Conservation (phyloP, 208 protist species). For the Porcisia deanei region DNA sequence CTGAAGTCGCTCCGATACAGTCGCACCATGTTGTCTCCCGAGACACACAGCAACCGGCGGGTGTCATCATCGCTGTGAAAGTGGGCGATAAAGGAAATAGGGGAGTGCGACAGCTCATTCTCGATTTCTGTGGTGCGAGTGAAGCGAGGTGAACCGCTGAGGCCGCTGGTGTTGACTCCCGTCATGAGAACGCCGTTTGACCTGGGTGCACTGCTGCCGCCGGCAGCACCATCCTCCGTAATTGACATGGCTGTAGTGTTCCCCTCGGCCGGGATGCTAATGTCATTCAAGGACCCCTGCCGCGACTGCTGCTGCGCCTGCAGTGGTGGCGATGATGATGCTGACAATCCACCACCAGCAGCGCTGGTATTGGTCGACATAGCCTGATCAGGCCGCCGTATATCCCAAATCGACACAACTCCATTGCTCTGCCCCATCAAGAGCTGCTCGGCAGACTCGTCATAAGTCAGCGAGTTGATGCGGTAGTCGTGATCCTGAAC, state of each 20-base stretch:
- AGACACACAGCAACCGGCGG: constrained; percentile 68
- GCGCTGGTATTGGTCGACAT: constrained; percentile 34
- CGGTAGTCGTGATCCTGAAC: constrained; percentile 66
- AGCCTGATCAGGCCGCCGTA: constrained; percentile 58
- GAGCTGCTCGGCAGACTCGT: constrained; percentile 55
- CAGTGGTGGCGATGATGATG: not conserved
- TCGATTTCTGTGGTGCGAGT: constrained; percentile 37
- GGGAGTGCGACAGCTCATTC: constrained; percentile 76
- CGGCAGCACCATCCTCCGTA: not conserved
- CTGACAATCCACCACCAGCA: not conserved
- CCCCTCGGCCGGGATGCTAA: not conserved
- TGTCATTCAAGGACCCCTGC: constrained; percentile 1
- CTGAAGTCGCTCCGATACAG: constrained; percentile 68
- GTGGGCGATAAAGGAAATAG: constrained; percentile 65
- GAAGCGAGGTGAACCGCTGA: constrained; percentile 22
- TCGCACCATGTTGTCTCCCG: constrained; percentile 84
- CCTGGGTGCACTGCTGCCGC: not conserved
- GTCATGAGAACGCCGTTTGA: not conserved
- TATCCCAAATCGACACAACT: constrained; percentile 80
- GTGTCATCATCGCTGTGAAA: constrained; percentile 73
- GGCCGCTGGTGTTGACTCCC: not conserved
- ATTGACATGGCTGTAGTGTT: not conserved
- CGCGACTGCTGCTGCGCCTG: constrained; percentile 16
- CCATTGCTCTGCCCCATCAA: constrained; percentile 86
- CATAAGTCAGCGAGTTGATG: constrained; percentile 78